A percentile compares a stretch with the other conserved stretches of the same genome.
Evolutionary conservation across 2,329 filamentous ascomycete genomes (phyloP).

Genomic region (Coniochaeta ligniaria): DNA sequence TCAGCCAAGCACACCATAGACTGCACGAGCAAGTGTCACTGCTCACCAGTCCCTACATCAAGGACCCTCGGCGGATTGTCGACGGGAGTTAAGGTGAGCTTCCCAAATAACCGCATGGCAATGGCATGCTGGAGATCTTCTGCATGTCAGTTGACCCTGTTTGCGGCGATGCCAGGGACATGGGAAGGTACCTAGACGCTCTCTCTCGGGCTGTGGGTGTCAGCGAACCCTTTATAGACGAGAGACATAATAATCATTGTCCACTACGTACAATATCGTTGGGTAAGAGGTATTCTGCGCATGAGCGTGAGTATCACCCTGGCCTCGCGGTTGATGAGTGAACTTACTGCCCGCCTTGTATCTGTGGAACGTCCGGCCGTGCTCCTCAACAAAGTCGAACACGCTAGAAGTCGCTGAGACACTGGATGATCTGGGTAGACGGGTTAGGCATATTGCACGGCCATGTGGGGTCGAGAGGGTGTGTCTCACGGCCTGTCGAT

Average conservation of each 20-base stretch:
- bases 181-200: not conserved
- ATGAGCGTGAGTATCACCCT: not conserved
- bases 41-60: not conserved
- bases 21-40: not conserved
- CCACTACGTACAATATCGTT: not conserved
- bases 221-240: not conserved
- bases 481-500: not conserved
- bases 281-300: not conserved
- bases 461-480: not conserved
- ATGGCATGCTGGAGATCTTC: constrained; percentile 1
- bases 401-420: constrained; percentile 4
- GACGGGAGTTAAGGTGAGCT: not conserved
- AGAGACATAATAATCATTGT: no score
- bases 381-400: constrained; percentile 4
- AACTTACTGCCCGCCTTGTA: constrained; percentile 4
- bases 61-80: constrained; percentile 1
- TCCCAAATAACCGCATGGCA: not conserved
- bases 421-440: constrained; percentile 1
- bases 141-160: not conserved
- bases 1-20: not conserved
- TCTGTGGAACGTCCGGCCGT: constrained; percentile 3
- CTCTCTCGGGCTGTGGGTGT: not conserved
- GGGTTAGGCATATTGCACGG: not conserved
- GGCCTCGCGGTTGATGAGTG: no score
- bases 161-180: not conserved